Base-by-base conservation (phyloP, 306 rosid species). In the Crotalaria pallida region DNA sequence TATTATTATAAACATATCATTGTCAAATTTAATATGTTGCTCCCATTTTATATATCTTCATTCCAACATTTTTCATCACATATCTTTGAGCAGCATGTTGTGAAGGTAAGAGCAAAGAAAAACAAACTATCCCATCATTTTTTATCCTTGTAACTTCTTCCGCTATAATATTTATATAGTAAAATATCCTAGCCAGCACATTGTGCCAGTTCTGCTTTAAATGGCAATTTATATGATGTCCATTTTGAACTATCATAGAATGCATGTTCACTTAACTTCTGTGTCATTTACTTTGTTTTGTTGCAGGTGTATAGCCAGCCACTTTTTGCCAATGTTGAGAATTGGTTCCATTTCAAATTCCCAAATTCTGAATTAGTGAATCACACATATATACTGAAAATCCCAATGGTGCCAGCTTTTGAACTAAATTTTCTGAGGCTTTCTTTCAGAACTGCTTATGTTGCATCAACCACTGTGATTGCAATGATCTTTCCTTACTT, bases 281-380 rank as follows among this genome's bases (percentile, higher is more conserved):
- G 10, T 24, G 36, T 31, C 40, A 56, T 49, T 13, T 48, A 45
- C 68, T 26, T 65, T 78, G 48, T 72, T 76, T 75, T 58, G 53
- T 23, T 74, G 70, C 87, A 88, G 94, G 84, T 88, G 57, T 85
- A 67, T 65, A 64, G 94, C 58, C 94, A 88, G 61, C 88, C 94
- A 55, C 77, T 83, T 52, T 88, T 71, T 72, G 90, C 87, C 1
- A 79, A 48, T 29, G 82, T 82, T 10, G 94, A 88, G 71, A 82
- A 23, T 59, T 88, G 90, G 90, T 79, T 79, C 13, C 79, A 63
- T 7, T 56, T 52, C 4, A 68, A 41, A 31, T 82, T 74, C 64
- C 67, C 85, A 5, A 57, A 75, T 7, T 74, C 78, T 61, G 59
- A 74, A 79, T 77, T 88, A 74, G 79, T 88, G 52, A 68, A 85